A percentile compares a stretch with the other conserved stretches of the same genome.
Evolutionary conservation across 176 grass and related monocot species (phyloP).

Genomic region (Luzula sylvatica): DNA sequence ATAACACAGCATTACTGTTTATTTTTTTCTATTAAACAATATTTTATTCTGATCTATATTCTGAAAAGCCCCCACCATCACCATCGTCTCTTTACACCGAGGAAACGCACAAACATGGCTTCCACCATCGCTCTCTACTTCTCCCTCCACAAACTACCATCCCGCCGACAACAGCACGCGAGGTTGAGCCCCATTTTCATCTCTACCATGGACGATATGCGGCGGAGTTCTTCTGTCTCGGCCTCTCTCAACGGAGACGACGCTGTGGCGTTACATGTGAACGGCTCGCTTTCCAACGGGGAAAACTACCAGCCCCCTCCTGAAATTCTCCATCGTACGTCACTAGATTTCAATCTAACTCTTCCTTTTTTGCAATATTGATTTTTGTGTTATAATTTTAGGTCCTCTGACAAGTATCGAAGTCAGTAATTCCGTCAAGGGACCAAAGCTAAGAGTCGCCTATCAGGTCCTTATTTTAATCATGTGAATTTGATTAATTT

Average conservation of each 20-base stretch:
- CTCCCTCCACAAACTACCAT: not conserved
- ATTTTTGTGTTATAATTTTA: conserved; percentile 7
- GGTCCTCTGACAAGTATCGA: conserved; percentile 43
- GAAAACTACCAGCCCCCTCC: not conserved
- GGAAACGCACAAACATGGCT: not conserved
- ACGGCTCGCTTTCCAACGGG: conserved; percentile 9
- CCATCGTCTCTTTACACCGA: too few relatives aligned
- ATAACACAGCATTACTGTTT: not conserved
- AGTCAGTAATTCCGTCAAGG: conserved; percentile 28
- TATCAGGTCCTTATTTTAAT: conserved; percentile 45
- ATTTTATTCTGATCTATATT: not conserved
- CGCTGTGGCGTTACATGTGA: not conserved
- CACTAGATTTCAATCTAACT: not conserved
- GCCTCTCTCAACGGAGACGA: conserved; percentile 8
- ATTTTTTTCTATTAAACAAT: not conserved
- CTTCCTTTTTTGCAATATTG: not conserved
- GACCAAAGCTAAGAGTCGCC: conserved; percentile 38
- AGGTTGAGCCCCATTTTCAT: not conserved
- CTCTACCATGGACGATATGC: not conserved
- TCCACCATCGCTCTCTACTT: conserved; percentile 2
- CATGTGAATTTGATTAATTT: not conserved
- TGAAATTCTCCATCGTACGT: not conserved
- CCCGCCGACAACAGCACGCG: not conserved
- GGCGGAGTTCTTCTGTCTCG: not conserved
- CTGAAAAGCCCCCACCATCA: too few relatives aligned